Conservation (phyloP, 495 filamentous ascomycete species). For the Cercophora samala region DNA sequence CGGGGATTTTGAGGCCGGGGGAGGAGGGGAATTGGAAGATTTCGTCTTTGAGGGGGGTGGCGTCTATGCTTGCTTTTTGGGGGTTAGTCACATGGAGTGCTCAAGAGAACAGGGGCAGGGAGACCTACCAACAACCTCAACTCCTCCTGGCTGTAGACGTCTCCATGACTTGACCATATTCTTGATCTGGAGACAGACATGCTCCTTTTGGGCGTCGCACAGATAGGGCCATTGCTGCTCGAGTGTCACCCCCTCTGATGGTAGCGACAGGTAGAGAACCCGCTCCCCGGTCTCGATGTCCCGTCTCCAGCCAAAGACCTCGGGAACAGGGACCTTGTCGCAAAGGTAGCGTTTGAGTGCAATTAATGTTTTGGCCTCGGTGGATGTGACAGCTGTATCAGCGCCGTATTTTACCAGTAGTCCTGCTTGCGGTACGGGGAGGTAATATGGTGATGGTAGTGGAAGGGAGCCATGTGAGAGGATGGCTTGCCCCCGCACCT, state of each 20-base stretch:
- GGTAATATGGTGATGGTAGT: neutral
- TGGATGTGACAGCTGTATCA: neutral
- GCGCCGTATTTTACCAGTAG: slow-evolving; percentile 22
- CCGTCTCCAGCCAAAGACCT: slow-evolving; percentile 27
- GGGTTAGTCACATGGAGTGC: no score
- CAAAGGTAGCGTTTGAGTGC: neutral
- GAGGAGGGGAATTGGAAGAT: slow-evolving; percentile 16
- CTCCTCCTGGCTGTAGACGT: slow-evolving; percentile 13
- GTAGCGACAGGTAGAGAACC: slow-evolving; percentile 18
- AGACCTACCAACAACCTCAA: slow-evolving; percentile 16
- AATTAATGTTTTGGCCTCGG: slow-evolving; percentile 20
- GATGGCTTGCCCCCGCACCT: slow-evolving; percentile 14
- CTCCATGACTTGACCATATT: slow-evolving; percentile 17
- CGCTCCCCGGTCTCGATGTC: slow-evolving; percentile 17
- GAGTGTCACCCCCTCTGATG: slow-evolving; percentile 11
- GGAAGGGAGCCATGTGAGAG: neutral
- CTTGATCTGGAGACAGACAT: slow-evolving; percentile 13
- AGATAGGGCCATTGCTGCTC: slow-evolving; percentile 13
- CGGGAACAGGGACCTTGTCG: slow-evolving; percentile 15
- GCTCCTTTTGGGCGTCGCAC: slow-evolving; percentile 9
- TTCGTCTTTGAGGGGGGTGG: slow-evolving; percentile 23
- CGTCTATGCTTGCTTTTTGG: slow-evolving; percentile 28
- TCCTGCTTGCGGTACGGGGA: slow-evolving; percentile 9
- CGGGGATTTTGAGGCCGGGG: slow-evolving; percentile 2
- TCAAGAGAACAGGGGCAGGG: neutral